phyloP scores from a whole-genome alignment of 2,329 filamentous ascomycete species.

The Pseudogymnoascus verrucosus region DNA sequence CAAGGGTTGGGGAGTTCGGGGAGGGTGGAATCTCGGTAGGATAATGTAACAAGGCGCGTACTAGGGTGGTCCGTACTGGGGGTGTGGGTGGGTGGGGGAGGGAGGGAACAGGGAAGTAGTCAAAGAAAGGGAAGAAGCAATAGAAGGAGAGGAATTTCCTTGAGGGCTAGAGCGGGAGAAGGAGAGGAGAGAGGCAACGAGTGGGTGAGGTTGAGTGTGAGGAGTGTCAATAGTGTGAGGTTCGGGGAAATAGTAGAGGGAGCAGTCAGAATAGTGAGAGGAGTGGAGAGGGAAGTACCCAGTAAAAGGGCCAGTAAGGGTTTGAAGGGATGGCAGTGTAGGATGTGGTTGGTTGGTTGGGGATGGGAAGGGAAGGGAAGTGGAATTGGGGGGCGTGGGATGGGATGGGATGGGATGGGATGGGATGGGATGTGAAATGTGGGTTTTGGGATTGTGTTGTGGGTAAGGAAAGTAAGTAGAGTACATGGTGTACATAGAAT shows the following conservation, averaged over 20 bases:
- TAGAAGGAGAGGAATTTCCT: not conserved
- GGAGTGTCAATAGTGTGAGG: not conserved
- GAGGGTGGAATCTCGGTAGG: not conserved
- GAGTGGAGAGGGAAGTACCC: not conserved
- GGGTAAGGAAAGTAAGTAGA: not conserved
- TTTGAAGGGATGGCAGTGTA: not conserved
- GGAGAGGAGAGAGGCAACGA: not conserved
- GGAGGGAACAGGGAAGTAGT: not conserved
- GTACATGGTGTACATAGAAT: not conserved
- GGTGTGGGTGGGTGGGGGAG: not conserved
- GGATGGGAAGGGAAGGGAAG: not conserved
- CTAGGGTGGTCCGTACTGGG: not conserved
- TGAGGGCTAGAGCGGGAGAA: not conserved
- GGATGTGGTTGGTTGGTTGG: not conserved
- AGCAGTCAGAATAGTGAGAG: not conserved
- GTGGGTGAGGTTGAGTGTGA: not conserved
- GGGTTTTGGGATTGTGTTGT: not conserved
- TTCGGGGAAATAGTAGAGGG: not conserved
- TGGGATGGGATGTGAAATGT: not conserved
- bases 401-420: not conserved
- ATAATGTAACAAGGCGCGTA: constrained; percentile 1
- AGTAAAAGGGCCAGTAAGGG: not conserved
- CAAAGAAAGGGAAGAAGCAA: not conserved
- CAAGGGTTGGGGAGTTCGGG: not conserved
- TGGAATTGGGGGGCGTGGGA: not conserved